Base-by-base conservation (phyloP, 176 grass and related monocot species). In the Rhynchospora breviuscula region DNA sequence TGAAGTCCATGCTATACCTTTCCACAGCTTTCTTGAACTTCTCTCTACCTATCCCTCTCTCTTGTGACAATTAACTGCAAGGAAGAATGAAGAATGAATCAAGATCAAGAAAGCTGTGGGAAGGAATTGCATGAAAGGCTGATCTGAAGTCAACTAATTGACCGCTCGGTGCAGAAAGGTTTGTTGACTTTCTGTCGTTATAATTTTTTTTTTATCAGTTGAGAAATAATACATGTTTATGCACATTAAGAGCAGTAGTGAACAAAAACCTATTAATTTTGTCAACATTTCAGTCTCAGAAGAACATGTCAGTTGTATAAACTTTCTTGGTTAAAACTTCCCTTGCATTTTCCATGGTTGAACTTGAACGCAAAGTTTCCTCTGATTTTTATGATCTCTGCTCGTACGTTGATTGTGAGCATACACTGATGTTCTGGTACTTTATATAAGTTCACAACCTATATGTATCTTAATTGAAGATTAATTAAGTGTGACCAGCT, bases 21-120 rank as follows among this genome's bases (percentile, higher is more conserved):
- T 98, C 95, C 95, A 98, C 95, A 95, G 95, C 95, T 98, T 98
- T 98, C 95, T 98, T 98, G 95, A 98, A 98, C 95, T 98, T 75
- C 71, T 75, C 47, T 26, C 14, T 5, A 52, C 51, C 47, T 75
- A 19, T 75, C 21, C 47, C 25, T 25, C 22, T 51, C 48, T 53
- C 71, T 75, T 53, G 19, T 52, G 47, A 75, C 2, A 75, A 49
- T 51, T 75, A 19, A 5, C 51, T 53, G 46, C 21, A 52, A 26
- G 33, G 64, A 60, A 75, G 48, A 81, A 85, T 65, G 35, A 63
- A 77, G 85, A 70, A 52, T 53, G 43, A 62, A 52, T 49, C 43
- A 81, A 81, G 95, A 82, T 98, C 95, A 98, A 98, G 95, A 95
- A 98, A 93, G 95, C 95, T 98, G 95, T 94, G 95, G 95, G 92